A percentile compares a stretch with the other conserved stretches of the same genome.
Conservation (phyloP, 352 stramenopile species). For the Phytophthora constricta region DNA sequence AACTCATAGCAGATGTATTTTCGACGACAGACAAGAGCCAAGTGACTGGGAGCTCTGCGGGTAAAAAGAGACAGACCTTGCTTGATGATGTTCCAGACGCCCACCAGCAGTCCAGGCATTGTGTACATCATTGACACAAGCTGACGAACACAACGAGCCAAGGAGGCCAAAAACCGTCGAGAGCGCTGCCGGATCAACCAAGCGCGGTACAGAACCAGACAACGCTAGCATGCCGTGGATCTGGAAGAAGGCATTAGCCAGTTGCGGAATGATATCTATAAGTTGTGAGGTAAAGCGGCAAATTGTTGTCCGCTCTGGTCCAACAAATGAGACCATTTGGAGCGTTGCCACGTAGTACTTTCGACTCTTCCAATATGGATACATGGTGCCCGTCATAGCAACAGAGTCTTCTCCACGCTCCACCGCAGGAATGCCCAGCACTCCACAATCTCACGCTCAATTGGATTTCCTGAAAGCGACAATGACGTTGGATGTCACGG, state of each 20-base stretch:
- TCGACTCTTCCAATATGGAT: constrained; percentile 21
- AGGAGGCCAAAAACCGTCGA: background rate
- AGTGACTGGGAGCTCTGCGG: background rate
- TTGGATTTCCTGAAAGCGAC: constrained; percentile 19
- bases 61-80: background rate
- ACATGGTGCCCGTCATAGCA: constrained; percentile 5
- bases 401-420: background rate
- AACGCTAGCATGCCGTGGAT: background rate
- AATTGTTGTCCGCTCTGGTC: background rate
- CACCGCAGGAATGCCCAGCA: background rate
- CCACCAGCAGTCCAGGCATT: background rate
- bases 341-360: constrained; percentile 31
- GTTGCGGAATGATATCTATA: constrained; percentile 13
- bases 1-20: background rate
- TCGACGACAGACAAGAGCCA: background rate
- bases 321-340: constrained; percentile 23
- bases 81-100: background rate
- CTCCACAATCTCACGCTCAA: constrained; percentile 11
- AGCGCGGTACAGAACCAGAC: constrained; percentile 1
- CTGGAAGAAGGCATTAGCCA: background rate
- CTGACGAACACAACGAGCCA: no score
- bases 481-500: constrained; percentile 19
- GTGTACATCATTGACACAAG: background rate
- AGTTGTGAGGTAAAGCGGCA: constrained; percentile 16
- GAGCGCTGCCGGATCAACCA: constrained; percentile 9